These are phyloP conservation scores for Spathaspora arborariae DNA, from an alignment of 805 yeast genomes.

Conservation along the genomic window DNA sequence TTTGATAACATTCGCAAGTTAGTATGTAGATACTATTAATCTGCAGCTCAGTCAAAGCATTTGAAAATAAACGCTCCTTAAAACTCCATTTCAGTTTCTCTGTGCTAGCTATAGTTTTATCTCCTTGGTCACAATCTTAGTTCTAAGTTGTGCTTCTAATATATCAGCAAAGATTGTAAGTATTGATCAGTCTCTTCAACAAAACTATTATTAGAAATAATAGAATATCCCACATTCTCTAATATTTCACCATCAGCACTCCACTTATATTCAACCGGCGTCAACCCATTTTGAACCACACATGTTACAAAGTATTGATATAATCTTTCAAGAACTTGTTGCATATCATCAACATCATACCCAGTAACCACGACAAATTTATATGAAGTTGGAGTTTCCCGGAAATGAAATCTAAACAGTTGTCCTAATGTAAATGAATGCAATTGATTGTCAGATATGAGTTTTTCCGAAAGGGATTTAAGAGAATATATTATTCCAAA, in stretches of 20 bases:
- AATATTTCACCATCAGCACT: slow-evolving; percentile 22
- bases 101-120: too few relatives aligned
- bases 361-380: slow-evolving; percentile 76
- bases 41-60: too few relatives aligned
- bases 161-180: slow-evolving; percentile 26
- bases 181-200: slow-evolving; percentile 49
- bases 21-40: too few relatives aligned
- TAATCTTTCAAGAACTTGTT: slow-evolving; percentile 51
- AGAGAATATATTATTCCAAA: slow-evolving; percentile 84
- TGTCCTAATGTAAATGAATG: slow-evolving; percentile 65
- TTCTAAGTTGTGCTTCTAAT: too few relatives aligned
- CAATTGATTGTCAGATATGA: slow-evolving; percentile 35
- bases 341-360: slow-evolving; percentile 51
- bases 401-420: slow-evolving; percentile 68
- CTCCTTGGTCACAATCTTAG: too few relatives aligned
- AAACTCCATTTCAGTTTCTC: too few relatives aligned
- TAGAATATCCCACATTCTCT: slow-evolving; percentile 3
- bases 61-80: too few relatives aligned
- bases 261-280: slow-evolving; percentile 55
- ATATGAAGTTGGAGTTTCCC: slow-evolving; percentile 75
- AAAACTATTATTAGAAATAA: slow-evolving; percentile 48
- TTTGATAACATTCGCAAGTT: too few relatives aligned
- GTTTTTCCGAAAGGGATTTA: slow-evolving; percentile 64
- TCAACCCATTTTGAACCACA: slow-evolving; percentile 52
- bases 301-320: slow-evolving; percentile 58